Evolutionary conservation across 106 monocot genomes (phyloP), one percentile per base, ranked within the genome.

Genomic region (Acorus gramineus): DNA sequence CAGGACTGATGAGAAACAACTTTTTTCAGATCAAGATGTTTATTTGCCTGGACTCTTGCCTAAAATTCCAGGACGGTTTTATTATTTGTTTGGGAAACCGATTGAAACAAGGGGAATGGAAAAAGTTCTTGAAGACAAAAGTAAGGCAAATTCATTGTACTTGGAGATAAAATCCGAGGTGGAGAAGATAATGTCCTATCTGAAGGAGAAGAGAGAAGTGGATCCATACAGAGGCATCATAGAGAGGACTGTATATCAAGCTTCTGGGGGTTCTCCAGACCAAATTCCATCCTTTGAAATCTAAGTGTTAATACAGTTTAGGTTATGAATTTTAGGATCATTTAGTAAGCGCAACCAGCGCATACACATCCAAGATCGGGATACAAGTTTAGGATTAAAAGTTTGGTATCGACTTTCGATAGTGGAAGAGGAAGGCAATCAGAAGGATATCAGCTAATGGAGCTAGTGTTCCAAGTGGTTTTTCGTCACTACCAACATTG

Each of bases 31-130:
- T 10, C 96, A 98, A 75, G 70, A 83, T 0, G 2, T 98, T 2
- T 64, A 80, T 72, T 0, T 88, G 48, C 96, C 96, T 14, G 71
- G 69, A 3, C 49, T 91, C 57, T 56, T 88, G 28, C 91, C 96
- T 0, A 98, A 92, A 48, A 11, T 88, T 52, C 96, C 96, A 7
- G 96, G 96, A 0, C 91, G 96, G 4, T 87, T 91, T n/a, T 91
- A 98, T 66, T 98, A 81, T 70, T 55, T 91, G 14, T 98, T 98
- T 62, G 96, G 96, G 7, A 85, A 88, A 64, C 87, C 91, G 55
- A 71, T 91, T 62, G 85, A 98, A 72, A 83, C 83, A 12, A 55
- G 43, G 50, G 87, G 83, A 46, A 83, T 69, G 77, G 69, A 74
- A 54, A 68, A 74, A 53, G 62, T 73, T 63, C 44, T 92, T 59